Evolutionary conservation across 2,329 filamentous ascomycete species (phyloP).

Genomic region (Aureobasidium sp.): DNA sequence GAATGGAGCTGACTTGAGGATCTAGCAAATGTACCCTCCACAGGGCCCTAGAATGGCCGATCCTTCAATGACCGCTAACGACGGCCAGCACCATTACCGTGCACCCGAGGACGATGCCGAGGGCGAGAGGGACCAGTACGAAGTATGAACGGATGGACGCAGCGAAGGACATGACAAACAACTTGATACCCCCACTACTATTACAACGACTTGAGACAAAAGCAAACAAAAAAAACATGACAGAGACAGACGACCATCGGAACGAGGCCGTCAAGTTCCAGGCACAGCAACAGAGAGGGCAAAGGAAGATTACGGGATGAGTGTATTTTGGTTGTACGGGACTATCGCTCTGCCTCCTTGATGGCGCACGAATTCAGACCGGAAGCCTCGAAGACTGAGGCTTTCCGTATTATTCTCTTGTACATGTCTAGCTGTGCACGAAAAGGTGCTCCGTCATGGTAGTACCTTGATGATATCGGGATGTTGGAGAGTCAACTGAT

Average conservation of each 20-base stretch:
- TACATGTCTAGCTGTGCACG: background rate
- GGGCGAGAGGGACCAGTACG: slow-evolving; percentile 18
- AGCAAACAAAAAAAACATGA: background rate
- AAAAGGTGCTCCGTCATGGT: background rate
- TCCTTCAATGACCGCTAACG: slow-evolving; percentile 16
- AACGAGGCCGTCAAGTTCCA: background rate
- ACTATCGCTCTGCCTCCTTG: background rate
- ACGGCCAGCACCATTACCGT: slow-evolving; percentile 17
- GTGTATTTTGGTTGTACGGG: background rate
- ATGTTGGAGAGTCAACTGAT: background rate
- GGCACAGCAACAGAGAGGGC: background rate
- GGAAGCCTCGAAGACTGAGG: background rate
- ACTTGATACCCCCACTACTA: slow-evolving; percentile 13
- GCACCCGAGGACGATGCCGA: slow-evolving; percentile 18
- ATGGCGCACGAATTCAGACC: background rate
- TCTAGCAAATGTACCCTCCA: slow-evolving; percentile 16
- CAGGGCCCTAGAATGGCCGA: slow-evolving; percentile 18
- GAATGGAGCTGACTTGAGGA: background rate
- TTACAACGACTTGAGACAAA: background rate
- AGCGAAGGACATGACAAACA: background rate
- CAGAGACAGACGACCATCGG: background rate
- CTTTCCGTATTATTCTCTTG: slow-evolving; percentile 3
- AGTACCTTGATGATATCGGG: slow-evolving; percentile 4
- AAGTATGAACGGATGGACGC: slow-evolving; percentile 13
- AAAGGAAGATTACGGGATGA: slow-evolving; percentile 1